A percentile compares a stretch with the other conserved stretches of the same genome.
Evolutionary conservation across 2,329 filamentous ascomycete species (phyloP).

Genomic region (Alternaria sp.): DNA sequence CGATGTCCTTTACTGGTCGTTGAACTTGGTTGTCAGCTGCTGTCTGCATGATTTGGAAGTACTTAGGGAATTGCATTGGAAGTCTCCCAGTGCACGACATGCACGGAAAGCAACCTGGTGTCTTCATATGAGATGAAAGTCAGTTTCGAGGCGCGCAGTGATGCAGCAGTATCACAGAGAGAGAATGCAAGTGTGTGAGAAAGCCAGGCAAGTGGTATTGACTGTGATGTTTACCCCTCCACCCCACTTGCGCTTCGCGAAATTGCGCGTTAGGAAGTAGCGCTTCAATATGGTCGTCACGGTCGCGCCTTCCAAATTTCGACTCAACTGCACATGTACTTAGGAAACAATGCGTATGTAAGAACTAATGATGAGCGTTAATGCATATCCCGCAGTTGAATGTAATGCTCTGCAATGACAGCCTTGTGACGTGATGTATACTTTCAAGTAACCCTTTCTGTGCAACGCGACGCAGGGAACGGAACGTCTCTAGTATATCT

Average conservation of each 20-base stretch:
- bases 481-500: not conserved
- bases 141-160: not conserved
- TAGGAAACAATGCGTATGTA: not conserved
- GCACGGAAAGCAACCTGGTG: no score
- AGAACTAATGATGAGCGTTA: not conserved
- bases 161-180: not conserved
- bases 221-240: slow-evolving; percentile 3
- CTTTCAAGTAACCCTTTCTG: not conserved
- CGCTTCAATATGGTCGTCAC: not conserved
- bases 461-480: not conserved
- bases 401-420: not conserved
- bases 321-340: rapidly evolving
- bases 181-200: not conserved
- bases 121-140: not conserved
- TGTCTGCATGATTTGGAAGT: not conserved
- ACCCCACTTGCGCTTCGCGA: not conserved
- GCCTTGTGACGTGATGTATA: not conserved
- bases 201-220: not conserved
- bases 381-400: not conserved
- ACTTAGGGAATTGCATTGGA: not conserved
- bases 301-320: not conserved
- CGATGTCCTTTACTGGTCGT: not conserved
- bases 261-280: not conserved
- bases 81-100: not conserved
- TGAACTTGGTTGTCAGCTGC: no score